Base-by-base conservation (phyloP, 2,329 filamentous ascomycete species). In the Rhinocladiella mackenziei region DNA sequence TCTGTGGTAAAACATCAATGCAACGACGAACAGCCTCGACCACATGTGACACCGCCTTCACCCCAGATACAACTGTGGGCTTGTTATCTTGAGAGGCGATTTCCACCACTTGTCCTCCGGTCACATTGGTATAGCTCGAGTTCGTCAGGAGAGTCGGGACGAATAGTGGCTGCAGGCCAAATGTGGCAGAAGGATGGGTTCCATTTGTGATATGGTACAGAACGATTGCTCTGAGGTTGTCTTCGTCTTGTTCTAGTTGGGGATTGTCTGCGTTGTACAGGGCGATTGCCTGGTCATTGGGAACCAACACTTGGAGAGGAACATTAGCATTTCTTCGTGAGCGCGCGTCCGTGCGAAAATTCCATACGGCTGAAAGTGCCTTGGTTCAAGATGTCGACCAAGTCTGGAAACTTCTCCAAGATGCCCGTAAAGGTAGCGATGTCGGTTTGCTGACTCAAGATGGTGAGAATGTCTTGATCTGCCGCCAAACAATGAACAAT, bases 151-250 rank as follows among this genome's bases (percentile, higher is more conserved):
- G 58, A 2, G 72, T 74, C 10, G 68, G 68, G 1, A 70, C 56
- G 55, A 78, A 77, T 7, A 58, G 55, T 26, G 69, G 66, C 31
- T 58, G 51, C 11, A 46, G 36, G 22, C 41, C 44, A 23, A 58
- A 53, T 2, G 39, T 45, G 20, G 46, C 51, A 1, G 68, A 58
- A 3, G 45, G 54, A 51, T 73, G 70, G 1, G 68, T 71, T 26
- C 77, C 78, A 44, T 75, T 72, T 5, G 82, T 60, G 14, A 81
- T 69, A 57, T 83, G 79, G 60, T 83, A 83, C 43, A 62, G 65
- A 15, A 83, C 61, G 19, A 80, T 59, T 3, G 73, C 73, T 46
- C 62, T 55, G 13, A 73, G 54, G 10, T 64, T 50, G 15, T 46
- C 41, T n/a, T 37, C 42, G 28, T 54, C 45, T 18, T 30, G 29